phyloP scores from a whole-genome alignment of 345 rosid species.

The Firmiana major region DNA sequence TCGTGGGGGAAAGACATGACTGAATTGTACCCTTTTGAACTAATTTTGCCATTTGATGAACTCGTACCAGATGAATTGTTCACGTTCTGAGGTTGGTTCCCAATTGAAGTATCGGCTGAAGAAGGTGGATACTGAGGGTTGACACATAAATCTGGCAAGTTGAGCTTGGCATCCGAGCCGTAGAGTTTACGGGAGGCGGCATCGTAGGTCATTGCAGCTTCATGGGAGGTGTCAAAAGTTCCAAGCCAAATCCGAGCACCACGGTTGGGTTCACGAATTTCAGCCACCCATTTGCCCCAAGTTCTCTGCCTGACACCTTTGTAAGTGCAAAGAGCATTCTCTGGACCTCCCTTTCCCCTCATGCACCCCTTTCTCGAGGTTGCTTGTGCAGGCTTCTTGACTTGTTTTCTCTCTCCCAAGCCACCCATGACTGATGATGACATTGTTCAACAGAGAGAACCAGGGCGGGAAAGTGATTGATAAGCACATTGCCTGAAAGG shows the following conservation, averaged over 20 bases:
- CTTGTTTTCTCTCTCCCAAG: conserved; percentile 27
- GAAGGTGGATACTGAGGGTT: background rate
- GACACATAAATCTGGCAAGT: conserved; percentile 49
- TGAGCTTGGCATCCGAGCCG: conserved; percentile 76
- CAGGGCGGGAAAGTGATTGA: background rate
- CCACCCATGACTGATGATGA: conserved; percentile 26
- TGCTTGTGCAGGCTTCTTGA: conserved; percentile 58
- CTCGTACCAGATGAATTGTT: conserved; percentile 1
- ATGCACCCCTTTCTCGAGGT: conserved; percentile 95
- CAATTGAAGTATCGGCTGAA: background rate
- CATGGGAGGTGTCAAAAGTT: conserved; percentile 77
- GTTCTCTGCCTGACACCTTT: conserved; percentile 98
- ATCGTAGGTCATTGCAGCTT: conserved; percentile 91
- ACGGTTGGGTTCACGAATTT: conserved; percentile 92
- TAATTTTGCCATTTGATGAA: conserved; percentile 13
- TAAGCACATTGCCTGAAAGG: conserved; percentile 9
- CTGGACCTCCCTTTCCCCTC: conserved; percentile 97
- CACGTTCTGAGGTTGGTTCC: conserved; percentile 15
- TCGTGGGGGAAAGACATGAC: background rate
- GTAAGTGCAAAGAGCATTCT: conserved; percentile 84
- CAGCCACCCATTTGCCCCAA: conserved; percentile 99
- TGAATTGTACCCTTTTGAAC: conserved; percentile 12
- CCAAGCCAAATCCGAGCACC: conserved; percentile 99
- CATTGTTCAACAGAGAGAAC: conserved; percentile 11
- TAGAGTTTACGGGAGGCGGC: conserved; percentile 86